A percentile compares a stretch with the other conserved stretches of the same genome.
These are phyloP conservation scores for Suillus decipiens DNA, from an alignment of 768 basidiomycete genomes.

Conservation along the genomic window DNA sequence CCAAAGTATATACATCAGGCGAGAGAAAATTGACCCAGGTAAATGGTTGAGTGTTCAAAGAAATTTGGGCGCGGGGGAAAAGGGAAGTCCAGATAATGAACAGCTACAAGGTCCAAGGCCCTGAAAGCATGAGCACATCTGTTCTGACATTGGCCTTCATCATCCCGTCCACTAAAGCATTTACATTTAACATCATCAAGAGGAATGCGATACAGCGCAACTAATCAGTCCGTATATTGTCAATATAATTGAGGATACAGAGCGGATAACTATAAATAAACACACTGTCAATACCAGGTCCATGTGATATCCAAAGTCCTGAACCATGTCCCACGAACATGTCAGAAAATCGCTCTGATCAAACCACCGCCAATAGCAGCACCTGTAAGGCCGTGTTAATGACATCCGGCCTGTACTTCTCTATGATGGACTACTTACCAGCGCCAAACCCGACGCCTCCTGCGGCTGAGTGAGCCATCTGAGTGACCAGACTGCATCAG, in stretches of 20 bases:
- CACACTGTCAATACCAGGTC: background rate
- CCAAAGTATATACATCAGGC: conserved; percentile 84
- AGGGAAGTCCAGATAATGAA: conserved; percentile 69
- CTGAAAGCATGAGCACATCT: conserved; percentile 46
- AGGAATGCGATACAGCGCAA: conserved; percentile 25
- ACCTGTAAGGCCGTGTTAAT: conserved; percentile 30
- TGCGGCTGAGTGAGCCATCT: conserved; percentile 61
- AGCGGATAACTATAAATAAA: background rate
- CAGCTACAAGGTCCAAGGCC: conserved; percentile 80
- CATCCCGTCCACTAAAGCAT: conserved; percentile 43
- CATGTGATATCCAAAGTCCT: background rate
- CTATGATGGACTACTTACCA: conserved; percentile 41
- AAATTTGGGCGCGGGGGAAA: conserved; percentile 83
- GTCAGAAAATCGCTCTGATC: conserved; percentile 49
- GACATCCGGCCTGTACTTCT: background rate
- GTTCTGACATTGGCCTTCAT: conserved; percentile 33
- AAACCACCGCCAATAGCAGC: conserved; percentile 54
- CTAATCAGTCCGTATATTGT: background rate
- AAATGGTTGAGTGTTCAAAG: conserved; percentile 75
- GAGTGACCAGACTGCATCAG: background rate
- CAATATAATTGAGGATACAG: background rate
- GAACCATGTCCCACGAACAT: background rate
- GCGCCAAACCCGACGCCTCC: conserved; percentile 81
- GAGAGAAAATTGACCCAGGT: conserved; percentile 75
- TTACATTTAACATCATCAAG: conserved; percentile 41